Evolutionary conservation across 1,284 basidiomycete genomes (phyloP).

Genomic region (Boletus smithii): DNA sequence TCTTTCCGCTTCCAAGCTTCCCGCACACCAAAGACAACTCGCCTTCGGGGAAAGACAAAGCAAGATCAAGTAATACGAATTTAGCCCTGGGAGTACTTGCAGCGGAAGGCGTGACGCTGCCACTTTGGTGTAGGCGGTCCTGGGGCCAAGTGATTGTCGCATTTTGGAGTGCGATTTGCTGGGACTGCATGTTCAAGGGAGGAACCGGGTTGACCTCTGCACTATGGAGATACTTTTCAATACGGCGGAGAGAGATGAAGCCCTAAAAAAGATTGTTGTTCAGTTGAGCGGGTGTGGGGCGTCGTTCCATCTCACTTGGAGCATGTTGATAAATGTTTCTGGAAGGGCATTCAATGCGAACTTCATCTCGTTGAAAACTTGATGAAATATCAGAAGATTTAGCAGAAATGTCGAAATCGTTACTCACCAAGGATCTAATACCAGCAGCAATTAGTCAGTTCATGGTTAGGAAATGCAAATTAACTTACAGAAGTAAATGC

Average conservation of each 20-base stretch:
- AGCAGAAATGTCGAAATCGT: background rate
- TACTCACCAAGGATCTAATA: conserved; percentile 48
- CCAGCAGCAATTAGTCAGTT: conserved; percentile 5
- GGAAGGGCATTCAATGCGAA: conserved; percentile 83
- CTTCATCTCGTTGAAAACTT: conserved; percentile 85
- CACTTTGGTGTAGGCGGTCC: conserved; percentile 54
- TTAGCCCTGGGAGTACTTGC: conserved; percentile 72
- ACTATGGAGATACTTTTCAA: conserved; percentile 82
- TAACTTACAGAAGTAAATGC: conserved; percentile 64
- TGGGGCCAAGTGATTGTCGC: conserved; percentile 91
- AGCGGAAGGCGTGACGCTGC: conserved; percentile 47
- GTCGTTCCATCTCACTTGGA: conserved; percentile 51
- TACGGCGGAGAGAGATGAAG: conserved; percentile 83
- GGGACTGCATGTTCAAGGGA: conserved; percentile 53
- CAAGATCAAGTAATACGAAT: conserved; percentile 81
- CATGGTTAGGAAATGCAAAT: background rate
- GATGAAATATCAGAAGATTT: conserved; percentile 6
- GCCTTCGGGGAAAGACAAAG: conserved; percentile 73
- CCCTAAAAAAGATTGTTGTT: conserved; percentile 41
- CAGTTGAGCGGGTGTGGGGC: background rate
- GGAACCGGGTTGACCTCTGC: conserved; percentile 65
- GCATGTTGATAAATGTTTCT: conserved; percentile 84
- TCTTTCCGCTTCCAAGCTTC: conserved; percentile 80
- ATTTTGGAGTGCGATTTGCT: conserved; percentile 70
- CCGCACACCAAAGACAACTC: conserved; percentile 83